Conservation (phyloP, 805 yeast genomes). For the Wickerhamomyces tratensis region DNA sequence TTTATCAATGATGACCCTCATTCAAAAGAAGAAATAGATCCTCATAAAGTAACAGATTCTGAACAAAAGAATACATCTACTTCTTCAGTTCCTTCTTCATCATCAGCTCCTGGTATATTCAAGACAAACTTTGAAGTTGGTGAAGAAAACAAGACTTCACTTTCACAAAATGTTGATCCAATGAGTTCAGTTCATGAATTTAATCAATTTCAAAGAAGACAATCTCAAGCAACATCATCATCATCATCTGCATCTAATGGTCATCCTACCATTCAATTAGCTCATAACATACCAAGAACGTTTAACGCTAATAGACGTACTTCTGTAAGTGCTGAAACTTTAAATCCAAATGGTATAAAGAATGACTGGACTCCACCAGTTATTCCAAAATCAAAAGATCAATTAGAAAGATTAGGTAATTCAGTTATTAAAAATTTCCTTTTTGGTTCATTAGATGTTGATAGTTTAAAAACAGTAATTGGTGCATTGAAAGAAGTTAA, state of each 20-base stretch:
- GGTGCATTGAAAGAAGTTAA: constrained; percentile 74
- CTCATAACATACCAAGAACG: constrained; percentile 37
- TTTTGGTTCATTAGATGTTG: constrained; percentile 75
- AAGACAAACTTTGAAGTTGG: constrained; percentile 17
- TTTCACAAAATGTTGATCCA: constrained; percentile 14
- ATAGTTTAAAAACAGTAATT: constrained; percentile 66
- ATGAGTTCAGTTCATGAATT: constrained; percentile 1
- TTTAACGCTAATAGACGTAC: constrained; percentile 81
- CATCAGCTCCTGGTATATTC: constrained; percentile 7
- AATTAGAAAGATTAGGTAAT: constrained; percentile 55
- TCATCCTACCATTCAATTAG: constrained; percentile 5
- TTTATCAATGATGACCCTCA: constrained; percentile 61
- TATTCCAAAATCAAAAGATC: constrained; percentile 51
- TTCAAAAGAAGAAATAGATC: constrained; percentile 24
- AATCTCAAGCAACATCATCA: neutral
- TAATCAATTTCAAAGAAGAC: constrained; percentile 1
- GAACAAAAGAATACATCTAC: too few species aligned
- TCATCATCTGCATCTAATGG: constrained; percentile 2
- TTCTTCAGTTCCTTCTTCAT: too few species aligned
- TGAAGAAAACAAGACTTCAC: constrained; percentile 7
- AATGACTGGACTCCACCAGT: constrained; percentile 67
- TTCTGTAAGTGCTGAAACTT: constrained; percentile 83
- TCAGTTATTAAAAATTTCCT: constrained; percentile 76
- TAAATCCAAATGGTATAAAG: constrained; percentile 62
- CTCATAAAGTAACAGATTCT: neutral